Evolutionary conservation across 2,329 filamentous ascomycete species (phyloP).

Genomic region (Calonectria hongkongensis): DNA sequence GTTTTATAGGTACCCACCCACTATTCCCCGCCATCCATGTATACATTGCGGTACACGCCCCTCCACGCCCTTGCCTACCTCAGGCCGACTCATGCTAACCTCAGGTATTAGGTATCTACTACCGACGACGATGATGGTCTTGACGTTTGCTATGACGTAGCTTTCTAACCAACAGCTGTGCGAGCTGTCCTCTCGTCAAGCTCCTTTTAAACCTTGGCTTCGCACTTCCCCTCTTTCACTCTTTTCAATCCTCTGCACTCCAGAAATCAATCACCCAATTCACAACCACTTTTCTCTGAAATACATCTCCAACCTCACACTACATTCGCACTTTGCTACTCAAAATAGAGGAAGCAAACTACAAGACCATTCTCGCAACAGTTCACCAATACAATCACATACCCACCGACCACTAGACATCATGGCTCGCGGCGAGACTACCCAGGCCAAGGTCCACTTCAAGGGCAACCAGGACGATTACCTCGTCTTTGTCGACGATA

Average conservation of each 20-base stretch:
- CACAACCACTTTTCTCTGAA: conserved; percentile 23
- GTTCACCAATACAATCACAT: conserved; percentile 27
- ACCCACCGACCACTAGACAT: conserved; percentile 38
- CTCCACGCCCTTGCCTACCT: neutral
- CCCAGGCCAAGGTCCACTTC: conserved; percentile 88
- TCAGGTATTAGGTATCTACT: conserved; percentile 22
- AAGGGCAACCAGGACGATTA: conserved; percentile 81
- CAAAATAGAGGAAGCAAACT: conserved; percentile 7
- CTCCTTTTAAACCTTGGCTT: conserved; percentile 52
- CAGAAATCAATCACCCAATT: conserved; percentile 38
- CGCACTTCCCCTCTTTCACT: conserved; percentile 39
- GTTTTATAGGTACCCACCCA: neutral
- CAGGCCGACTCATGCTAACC: neutral
- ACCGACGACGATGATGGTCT: conserved; percentile 43
- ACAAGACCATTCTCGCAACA: conserved; percentile 33
- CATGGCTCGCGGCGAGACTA: conserved; percentile 84
- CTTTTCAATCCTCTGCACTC: conserved; percentile 42
- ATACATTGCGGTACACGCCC: conserved; percentile 17
- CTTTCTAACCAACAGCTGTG: conserved; percentile 43
- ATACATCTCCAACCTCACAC: conserved; percentile 1
- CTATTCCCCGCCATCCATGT: conserved; percentile 1
- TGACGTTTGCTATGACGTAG: conserved; percentile 51
- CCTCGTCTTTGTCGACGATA: conserved; percentile 75
- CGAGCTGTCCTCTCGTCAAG: conserved; percentile 46
- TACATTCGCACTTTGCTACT: conserved; percentile 1